Percentiles rank a stretch among this genome's conserved stretches.
Conservation (phyloP, 1,284 basidiomycete species). For the Grifola frondosa region DNA sequence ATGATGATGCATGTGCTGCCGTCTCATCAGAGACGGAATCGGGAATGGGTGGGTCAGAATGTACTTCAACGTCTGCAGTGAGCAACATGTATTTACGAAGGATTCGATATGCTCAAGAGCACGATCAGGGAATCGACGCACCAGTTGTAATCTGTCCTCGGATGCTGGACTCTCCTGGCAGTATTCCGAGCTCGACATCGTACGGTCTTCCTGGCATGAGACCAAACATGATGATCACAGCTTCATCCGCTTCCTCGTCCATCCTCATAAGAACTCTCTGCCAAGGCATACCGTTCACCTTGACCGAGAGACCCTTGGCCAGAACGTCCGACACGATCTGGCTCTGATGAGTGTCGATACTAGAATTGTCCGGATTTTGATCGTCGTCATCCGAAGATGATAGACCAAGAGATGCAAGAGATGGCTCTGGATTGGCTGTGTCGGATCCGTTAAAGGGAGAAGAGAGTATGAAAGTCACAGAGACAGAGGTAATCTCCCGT, state of each 20-base stretch:
- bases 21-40: slow-evolving; percentile 13
- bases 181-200: slow-evolving; percentile 73
- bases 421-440: slow-evolving; percentile 38
- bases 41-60: slow-evolving; percentile 12
- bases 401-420: slow-evolving; percentile 44
- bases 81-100: slow-evolving; percentile 2
- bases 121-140: slow-evolving; percentile 23
- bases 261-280: slow-evolving; percentile 73
- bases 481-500: slow-evolving; percentile 78
- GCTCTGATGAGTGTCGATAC: slow-evolving; percentile 20
- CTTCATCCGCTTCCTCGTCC: slow-evolving; percentile 75
- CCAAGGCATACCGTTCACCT: slow-evolving; percentile 75
- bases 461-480: slow-evolving; percentile 73
- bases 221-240: slow-evolving; percentile 77
- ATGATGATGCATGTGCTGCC: slow-evolving; percentile 10
- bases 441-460: slow-evolving; percentile 41
- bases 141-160: slow-evolving; percentile 66
- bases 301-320: slow-evolving; percentile 70
- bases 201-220: slow-evolving; percentile 79
- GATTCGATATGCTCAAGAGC: not conserved
- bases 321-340: slow-evolving; percentile 66
- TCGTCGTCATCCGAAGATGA: slow-evolving; percentile 39
- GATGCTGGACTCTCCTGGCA: slow-evolving; percentile 54
- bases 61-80: slow-evolving; percentile 16
- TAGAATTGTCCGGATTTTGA: slow-evolving; percentile 40